Conservation (phyloP, 352 stramenopile genomes). For the Pythium sp. region DNA sequence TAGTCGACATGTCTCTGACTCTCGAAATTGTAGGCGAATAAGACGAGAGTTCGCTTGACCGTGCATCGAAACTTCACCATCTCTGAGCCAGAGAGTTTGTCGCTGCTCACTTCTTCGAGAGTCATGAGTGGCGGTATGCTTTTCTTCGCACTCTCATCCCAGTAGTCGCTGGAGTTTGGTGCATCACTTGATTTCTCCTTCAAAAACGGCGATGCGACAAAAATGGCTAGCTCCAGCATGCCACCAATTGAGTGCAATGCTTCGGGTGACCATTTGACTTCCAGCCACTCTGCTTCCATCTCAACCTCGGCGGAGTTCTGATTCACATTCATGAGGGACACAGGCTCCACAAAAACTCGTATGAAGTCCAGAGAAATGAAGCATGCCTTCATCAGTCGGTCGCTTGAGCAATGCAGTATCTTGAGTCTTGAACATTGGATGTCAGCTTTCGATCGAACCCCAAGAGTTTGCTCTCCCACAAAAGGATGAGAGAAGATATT, state of each 20-base stretch:
- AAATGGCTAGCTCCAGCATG: slow-evolving; percentile 55
- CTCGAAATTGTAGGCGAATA: slow-evolving; percentile 40
- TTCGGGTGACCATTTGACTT: slow-evolving; percentile 65
- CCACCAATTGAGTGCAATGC: slow-evolving; percentile 64
- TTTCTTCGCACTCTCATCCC: slow-evolving; percentile 12
- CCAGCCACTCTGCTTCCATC: slow-evolving; percentile 76
- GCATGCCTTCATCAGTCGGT: slow-evolving; percentile 21
- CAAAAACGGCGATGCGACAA: slow-evolving; percentile 33
- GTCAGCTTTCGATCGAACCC: slow-evolving; percentile 61
- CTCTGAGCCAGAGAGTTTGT: slow-evolving; percentile 36
- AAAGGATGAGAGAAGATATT: slow-evolving; percentile 56
- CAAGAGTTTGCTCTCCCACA: slow-evolving; percentile 40
- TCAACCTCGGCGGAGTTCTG: slow-evolving; percentile 48
- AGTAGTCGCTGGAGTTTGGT: not conserved
- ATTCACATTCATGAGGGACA: slow-evolving; percentile 36
- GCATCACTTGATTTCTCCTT: not conserved
- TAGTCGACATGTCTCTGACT: slow-evolving; percentile 40
- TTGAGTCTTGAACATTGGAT: slow-evolving; percentile 62
- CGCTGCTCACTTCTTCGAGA: slow-evolving; percentile 35
- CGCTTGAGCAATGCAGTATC: slow-evolving; percentile 30
- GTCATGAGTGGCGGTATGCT: slow-evolving; percentile 36
- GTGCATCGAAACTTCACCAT: slow-evolving; percentile 57
- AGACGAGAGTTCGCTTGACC: slow-evolving; percentile 54
- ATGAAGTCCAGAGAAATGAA: slow-evolving; percentile 71
- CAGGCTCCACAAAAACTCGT: slow-evolving; percentile 55